Conservation (phyloP, 352 stramenopile genomes). For the Phytophthora vignae region DNA sequence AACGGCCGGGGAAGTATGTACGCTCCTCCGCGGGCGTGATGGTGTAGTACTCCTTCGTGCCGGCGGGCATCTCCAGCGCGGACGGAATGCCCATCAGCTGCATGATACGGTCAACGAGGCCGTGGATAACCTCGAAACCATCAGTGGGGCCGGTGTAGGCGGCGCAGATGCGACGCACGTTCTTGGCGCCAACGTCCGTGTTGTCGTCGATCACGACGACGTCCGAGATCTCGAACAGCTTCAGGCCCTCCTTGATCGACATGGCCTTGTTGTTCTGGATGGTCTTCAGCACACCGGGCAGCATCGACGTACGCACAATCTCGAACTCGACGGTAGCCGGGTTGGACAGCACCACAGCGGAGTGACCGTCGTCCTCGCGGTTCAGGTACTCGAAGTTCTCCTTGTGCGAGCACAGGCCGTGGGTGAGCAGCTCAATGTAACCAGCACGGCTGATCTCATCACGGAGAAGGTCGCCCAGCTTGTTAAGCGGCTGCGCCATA, state of each 20-base stretch:
- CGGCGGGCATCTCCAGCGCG: conserved; percentile 68
- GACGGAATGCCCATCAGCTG: conserved; percentile 94
- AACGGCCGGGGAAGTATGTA: conserved; percentile 97
- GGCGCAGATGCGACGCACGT: conserved; percentile 95
- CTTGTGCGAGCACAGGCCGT: conserved; percentile 96
- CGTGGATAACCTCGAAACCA: conserved; percentile 99
- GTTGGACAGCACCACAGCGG: conserved; percentile 97
- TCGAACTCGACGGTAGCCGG: conserved; percentile 99
- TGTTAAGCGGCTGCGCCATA: conserved; percentile 97
- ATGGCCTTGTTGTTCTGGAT: conserved; percentile 98
- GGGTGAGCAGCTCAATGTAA: conserved; percentile 98
- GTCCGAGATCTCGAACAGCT: conserved; percentile 99
- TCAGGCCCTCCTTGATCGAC: conserved; percentile 97
- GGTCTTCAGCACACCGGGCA: conserved; percentile 99
- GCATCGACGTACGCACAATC: conserved; percentile 97
- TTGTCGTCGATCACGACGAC: conserved; percentile 96
- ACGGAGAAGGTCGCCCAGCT: conserved; percentile 97
- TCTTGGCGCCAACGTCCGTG: conserved; percentile 95
- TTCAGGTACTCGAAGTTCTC: conserved; percentile 98
- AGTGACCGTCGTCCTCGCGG: conserved; percentile 78
- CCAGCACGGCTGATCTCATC: conserved; percentile 98
- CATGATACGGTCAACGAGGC: conserved; percentile 99
- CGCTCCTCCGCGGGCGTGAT: conserved; percentile 67
- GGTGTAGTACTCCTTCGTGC: conserved; percentile 80
- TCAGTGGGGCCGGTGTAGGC: conserved; percentile 97